Base-by-base conservation (phyloP, 768 basidiomycete genomes). In the Udeniomyces megalosporus region DNA sequence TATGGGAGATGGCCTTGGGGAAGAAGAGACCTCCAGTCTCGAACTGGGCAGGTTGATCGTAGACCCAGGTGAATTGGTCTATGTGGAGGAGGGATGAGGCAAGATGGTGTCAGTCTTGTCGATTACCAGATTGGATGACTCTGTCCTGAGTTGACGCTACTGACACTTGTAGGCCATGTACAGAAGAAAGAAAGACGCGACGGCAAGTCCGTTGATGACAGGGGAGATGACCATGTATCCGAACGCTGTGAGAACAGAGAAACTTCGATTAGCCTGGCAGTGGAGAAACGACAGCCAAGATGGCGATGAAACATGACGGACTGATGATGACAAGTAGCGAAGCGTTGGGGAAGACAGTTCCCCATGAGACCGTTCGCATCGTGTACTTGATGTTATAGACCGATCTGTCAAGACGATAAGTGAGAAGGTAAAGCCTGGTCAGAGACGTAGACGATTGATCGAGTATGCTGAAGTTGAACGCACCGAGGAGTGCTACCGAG, bases 11-110 rank as follows among this genome's bases (percentile, higher is more conserved):
- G 4, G 95, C 93, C 73, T 84, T 87, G 26, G 92, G 92, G 79
- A 90, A 97, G 78, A 95, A 97, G 53, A 88, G 71, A 0, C 95
- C 95, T 42, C 93, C 93, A 0, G 90, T 93, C 60, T 95, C 91
- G 54, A 76, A 74, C 0, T 78, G 71, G 3, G 83, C 56, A 14
- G 49, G n/a, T 20, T 54, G 44, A 55, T 74, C 74, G 81, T 64
- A 81, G 26, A 74, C 82, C 77, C 82, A 90, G 58, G 87, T 76
- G 79, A 87, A 90, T 32, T 88, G 80, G 68, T 89, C 90, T 73
- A 78, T 78, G 71, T 72, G 34, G 56, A 26, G 24, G 72, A 10
- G 71, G 69, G 26, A 71, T 65, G n/a, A n/a, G n/a, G 70, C 69
- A 74, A 28, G 15, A 64, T 29, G 48, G 54, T 4, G 24, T 44